Evolutionary conservation across 1,284 basidiomycete genomes (phyloP).

Genomic region (Marasmius tenuissimus): DNA sequence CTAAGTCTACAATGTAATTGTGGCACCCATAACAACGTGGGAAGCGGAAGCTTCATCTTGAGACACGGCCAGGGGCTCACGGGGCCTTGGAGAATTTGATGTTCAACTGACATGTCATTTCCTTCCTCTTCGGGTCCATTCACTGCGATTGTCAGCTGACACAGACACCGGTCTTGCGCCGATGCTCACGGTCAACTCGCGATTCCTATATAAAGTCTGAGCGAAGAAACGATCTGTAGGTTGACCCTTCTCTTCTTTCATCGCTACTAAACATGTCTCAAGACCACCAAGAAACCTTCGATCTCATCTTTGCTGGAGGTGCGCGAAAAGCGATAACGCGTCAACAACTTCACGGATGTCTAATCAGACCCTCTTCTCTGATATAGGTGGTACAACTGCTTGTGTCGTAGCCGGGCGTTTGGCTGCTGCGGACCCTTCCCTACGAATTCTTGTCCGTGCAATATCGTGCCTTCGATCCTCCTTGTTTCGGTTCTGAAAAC

Average conservation of each 20-base stretch:
- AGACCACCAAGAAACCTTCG: background rate
- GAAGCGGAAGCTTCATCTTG: too few relatives aligned
- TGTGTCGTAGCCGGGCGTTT: constrained; percentile 44
- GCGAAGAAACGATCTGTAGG: background rate
- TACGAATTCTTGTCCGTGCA: constrained; percentile 33
- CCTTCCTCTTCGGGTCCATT: too few relatives aligned
- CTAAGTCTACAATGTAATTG: too few relatives aligned
- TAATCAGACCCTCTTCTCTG: background rate
- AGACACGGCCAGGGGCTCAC: too few relatives aligned
- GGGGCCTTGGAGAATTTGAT: too few relatives aligned
- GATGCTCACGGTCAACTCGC: too few relatives aligned
- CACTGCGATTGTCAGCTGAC: too few relatives aligned
- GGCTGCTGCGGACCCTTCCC: constrained; percentile 36
- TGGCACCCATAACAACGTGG: too few relatives aligned
- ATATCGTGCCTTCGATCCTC: background rate
- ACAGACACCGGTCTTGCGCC: too few relatives aligned
- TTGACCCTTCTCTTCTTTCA: background rate
- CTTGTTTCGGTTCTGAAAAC: background rate
- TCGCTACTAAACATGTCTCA: background rate
- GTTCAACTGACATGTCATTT: too few relatives aligned
- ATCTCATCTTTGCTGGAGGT: constrained; percentile 14
- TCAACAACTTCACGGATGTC: background rate
- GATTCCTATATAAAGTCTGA: too few relatives aligned
- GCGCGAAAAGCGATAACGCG: background rate
- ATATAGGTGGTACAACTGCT: constrained; percentile 39